These are phyloP conservation scores for Boletus insuetus DNA, from an alignment of 768 basidiomycete species.

Conservation along the genomic window DNA sequence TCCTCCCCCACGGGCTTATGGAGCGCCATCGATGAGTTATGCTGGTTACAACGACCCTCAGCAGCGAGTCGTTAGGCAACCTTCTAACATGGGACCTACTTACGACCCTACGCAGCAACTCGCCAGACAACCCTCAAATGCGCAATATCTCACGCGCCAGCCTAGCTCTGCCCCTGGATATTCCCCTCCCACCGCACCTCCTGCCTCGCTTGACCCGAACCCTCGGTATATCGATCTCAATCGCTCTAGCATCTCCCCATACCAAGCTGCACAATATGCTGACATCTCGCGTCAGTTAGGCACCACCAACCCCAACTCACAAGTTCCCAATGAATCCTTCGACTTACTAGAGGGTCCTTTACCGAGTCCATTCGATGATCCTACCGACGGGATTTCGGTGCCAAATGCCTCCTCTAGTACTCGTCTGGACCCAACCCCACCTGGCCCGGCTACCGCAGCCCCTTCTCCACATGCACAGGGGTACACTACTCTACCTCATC, in stretches of 20 bases:
- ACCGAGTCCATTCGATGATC: slow-evolving; percentile 31
- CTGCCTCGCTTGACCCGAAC: slow-evolving; percentile 18
- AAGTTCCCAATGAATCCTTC: slow-evolving; percentile 10
- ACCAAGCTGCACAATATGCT: slow-evolving; percentile 71
- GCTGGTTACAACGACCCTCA: slow-evolving; percentile 28
- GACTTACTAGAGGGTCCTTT: slow-evolving; percentile 23
- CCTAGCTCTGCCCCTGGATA: slow-evolving; percentile 18
- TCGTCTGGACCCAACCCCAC: slow-evolving; percentile 14
- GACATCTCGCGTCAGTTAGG: slow-evolving; percentile 64
- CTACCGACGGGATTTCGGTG: neutral
- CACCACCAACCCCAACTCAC: slow-evolving; percentile 21
- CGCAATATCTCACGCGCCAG: slow-evolving; percentile 20
- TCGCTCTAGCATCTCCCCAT: slow-evolving; percentile 70
- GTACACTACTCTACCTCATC: slow-evolving; percentile 17
- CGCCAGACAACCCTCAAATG: slow-evolving; percentile 24
- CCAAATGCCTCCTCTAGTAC: slow-evolving; percentile 33
- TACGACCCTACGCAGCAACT: slow-evolving; percentile 30
- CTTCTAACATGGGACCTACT: slow-evolving; percentile 17
- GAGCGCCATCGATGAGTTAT: slow-evolving; percentile 17
- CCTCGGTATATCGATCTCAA: slow-evolving; percentile 61
- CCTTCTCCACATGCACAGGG: slow-evolving; percentile 9
- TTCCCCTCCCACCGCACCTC: neutral
- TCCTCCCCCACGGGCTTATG: slow-evolving; percentile 24
- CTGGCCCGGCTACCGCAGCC: slow-evolving; percentile 9
- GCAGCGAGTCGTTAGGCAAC: slow-evolving; percentile 21